A percentile compares a stretch with the other conserved stretches of the same genome.
These are phyloP conservation scores for Fusarium palustre DNA, from an alignment of 2,329 filamentous ascomycete species.

Conservation along the genomic window DNA sequence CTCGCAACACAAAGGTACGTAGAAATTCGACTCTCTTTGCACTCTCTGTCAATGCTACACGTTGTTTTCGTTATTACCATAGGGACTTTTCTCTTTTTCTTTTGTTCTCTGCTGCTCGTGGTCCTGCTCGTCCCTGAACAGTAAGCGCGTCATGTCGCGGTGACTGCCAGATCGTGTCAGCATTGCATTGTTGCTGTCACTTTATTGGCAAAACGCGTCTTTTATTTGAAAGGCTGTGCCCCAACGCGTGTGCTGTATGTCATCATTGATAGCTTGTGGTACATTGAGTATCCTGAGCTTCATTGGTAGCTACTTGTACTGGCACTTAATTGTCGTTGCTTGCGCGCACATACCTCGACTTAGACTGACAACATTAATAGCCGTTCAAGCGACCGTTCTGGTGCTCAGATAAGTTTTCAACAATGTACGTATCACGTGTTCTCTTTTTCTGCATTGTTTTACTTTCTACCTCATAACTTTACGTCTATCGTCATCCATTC, in stretches of 20 bases:
- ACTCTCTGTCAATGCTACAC: background rate
- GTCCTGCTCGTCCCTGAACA: background rate
- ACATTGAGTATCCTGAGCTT: constrained; percentile 13
- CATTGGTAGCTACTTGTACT: constrained; percentile 45
- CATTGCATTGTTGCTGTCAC: constrained; percentile 1
- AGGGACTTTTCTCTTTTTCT: background rate
- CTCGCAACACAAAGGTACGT: constrained; percentile 45
- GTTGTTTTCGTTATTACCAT: background rate
- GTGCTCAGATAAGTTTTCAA: background rate
- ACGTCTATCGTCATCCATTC: background rate
- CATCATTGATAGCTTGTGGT: constrained; percentile 16
- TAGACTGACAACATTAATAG: constrained; percentile 44
- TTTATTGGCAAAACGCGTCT: constrained; percentile 21
- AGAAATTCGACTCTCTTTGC: constrained; percentile 25
- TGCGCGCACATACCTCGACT: constrained; percentile 28
- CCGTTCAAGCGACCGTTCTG: constrained; percentile 21
- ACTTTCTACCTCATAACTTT: background rate
- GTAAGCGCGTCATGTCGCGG: constrained; percentile 28
- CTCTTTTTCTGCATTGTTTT: constrained; percentile 15
- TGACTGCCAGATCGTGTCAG: constrained; percentile 20
- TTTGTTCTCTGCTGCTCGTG: background rate
- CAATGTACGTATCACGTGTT: constrained; percentile 43
- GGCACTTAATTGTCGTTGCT: constrained; percentile 41
- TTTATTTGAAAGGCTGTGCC: constrained; percentile 12
- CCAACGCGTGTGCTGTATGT: constrained; percentile 14